Evolutionary conservation across 768 basidiomycete species (phyloP).

Genomic region (Amanita rubescens): DNA sequence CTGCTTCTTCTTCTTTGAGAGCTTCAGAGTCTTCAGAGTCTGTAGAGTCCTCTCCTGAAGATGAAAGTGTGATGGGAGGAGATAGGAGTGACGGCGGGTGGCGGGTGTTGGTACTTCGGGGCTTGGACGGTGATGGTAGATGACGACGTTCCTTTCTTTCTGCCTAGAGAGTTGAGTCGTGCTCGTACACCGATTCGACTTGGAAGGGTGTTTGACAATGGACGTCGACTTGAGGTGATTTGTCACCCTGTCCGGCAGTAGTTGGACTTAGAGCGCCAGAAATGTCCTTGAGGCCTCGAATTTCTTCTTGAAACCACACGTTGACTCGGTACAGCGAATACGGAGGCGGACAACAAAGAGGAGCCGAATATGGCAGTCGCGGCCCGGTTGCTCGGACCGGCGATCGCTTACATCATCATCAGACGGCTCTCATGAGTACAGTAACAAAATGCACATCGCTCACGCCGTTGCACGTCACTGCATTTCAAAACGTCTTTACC

Average conservation of each 20-base stretch:
- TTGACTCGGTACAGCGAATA: slow-evolving; percentile 82
- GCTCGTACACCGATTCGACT: slow-evolving; percentile 64
- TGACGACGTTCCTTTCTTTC: slow-evolving; percentile 55
- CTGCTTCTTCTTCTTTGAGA: slow-evolving; percentile 62
- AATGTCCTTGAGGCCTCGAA: slow-evolving; percentile 69
- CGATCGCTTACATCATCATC: no score
- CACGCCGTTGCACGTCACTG: slow-evolving; percentile 8
- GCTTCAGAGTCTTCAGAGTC: slow-evolving; percentile 54
- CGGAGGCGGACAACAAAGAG: no score
- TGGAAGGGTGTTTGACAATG: slow-evolving; percentile 28
- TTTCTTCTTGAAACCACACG: slow-evolving; percentile 78
- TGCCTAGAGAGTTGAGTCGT: slow-evolving; percentile 60
- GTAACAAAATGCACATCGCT: neutral
- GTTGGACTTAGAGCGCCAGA: slow-evolving; percentile 51
- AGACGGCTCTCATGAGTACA: no score
- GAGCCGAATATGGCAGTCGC: no score
- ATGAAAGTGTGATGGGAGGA: slow-evolving; percentile 46
- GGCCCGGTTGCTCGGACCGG: no score
- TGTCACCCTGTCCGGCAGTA: slow-evolving; percentile 24
- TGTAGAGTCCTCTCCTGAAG: slow-evolving; percentile 47
- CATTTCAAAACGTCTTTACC: neutral
- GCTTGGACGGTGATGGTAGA: slow-evolving; percentile 68
- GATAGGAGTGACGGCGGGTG: slow-evolving; percentile 39
- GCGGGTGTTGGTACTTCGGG: slow-evolving; percentile 29
- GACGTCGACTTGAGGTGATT: slow-evolving; percentile 24